Evolutionary conservation across 495 filamentous ascomycete species (phyloP), one percentile per base, ranked within the genome.

Genomic region (Aspergillus hancockii): DNA sequence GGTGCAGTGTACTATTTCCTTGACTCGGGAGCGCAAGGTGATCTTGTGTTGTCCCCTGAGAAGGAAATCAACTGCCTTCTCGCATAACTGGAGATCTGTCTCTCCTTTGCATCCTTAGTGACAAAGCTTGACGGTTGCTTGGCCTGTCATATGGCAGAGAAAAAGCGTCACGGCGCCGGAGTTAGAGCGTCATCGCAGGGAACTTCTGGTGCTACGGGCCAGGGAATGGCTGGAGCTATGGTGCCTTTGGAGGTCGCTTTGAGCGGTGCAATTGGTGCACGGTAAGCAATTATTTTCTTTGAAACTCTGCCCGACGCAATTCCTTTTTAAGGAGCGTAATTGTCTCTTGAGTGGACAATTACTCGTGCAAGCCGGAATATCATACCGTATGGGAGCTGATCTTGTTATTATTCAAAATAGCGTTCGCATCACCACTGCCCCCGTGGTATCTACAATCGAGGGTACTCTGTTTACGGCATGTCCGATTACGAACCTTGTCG

Each of bases 401-500:
- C 32, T 52, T 50, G 23, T 54, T 40, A 38, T 28, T 34, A 38
- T 59, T 53, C 41, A 7, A 25, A n/a, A 56, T 63, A 90, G 88
- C 45, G 75, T 90, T 59, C 84, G 81, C 62, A 68, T 90, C 62
- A 83, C 78, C 32, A 88, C 85, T 38, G 79, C 79, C 32, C 74
- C 81, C 25, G 74, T 81, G 40, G 75, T 72, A 32, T 73, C 74
- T 53, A 84, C 74, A 31, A 70, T 84, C 53, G 85, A 89, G 70
- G 88, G 88, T 56, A 84, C 76, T 16, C 77, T 90, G 50, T 89
- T 84, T 69, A 86, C 88, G n/a, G 83, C 83, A 53, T 85, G 83
- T 67, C 83, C 86, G 34, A 77, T 85, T 66, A 87, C 85, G 53
- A 86, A 86, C 70, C 79, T 88, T 21, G 74, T 90, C 56, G 81